Conservation (phyloP, 306 rosid species). For the Acmispon strigosus region DNA sequence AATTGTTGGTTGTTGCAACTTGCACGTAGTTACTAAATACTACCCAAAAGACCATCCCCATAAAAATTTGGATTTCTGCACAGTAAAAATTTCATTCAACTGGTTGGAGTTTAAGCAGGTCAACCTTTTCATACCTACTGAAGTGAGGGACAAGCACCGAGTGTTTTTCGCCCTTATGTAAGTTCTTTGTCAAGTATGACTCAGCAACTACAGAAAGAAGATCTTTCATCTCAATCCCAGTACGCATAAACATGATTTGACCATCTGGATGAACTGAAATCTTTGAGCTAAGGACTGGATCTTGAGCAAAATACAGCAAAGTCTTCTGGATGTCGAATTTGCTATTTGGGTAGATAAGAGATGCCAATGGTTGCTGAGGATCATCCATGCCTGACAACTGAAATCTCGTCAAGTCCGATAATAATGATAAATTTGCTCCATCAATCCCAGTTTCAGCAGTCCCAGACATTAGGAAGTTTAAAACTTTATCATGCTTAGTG, state of each 20-base stretch:
- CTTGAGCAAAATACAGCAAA: constrained; percentile 48
- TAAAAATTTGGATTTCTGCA: background rate
- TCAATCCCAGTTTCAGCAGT: constrained; percentile 40
- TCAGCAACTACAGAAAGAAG: constrained; percentile 64
- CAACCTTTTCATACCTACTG: constrained; percentile 43
- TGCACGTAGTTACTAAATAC: background rate
- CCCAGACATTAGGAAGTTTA: constrained; percentile 45
- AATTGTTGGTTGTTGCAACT: background rate
- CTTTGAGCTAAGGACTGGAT: constrained; percentile 50
- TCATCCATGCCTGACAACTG: constrained; percentile 30
- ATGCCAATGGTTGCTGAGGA: constrained; percentile 29
- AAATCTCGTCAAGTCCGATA: constrained; percentile 45
- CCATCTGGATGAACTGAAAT: constrained; percentile 63
- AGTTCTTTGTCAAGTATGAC: constrained; percentile 44
- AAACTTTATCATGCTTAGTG: constrained; percentile 46
- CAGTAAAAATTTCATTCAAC: background rate
- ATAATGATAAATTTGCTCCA: constrained; percentile 37
- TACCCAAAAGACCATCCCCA: background rate
- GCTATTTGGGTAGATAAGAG: constrained; percentile 48
- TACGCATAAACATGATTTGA: constrained; percentile 47
- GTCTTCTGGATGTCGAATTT: constrained; percentile 42
- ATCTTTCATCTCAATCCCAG: constrained; percentile 62
- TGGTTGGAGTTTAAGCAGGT: background rate
- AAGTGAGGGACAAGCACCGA: constrained; percentile 64
- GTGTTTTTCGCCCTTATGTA: constrained; percentile 35